These are phyloP conservation scores for Boletus reticulatus DNA, from an alignment of 768 basidiomycete genomes.

Conservation along the genomic window DNA sequence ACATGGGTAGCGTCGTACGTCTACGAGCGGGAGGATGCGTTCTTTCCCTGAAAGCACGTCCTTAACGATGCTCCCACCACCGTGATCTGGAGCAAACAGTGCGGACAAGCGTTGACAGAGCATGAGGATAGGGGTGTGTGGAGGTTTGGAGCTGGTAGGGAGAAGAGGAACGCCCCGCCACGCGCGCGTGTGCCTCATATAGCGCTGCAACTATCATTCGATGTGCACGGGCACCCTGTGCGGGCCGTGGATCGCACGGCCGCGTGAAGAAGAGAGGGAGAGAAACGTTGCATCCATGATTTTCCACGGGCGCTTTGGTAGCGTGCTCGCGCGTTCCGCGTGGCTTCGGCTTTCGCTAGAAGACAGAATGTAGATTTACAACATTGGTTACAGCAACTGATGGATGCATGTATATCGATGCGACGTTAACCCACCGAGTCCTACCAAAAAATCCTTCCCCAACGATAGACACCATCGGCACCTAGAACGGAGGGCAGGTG, in stretches of 20 bases:
- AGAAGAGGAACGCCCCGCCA: background rate
- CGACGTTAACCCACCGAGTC: no score
- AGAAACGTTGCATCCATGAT: slow-evolving; percentile 18
- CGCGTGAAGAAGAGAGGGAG: slow-evolving; percentile 7
- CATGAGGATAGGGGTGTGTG: slow-evolving; percentile 5
- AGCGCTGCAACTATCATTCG: slow-evolving; percentile 5
- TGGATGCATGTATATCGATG: no score
- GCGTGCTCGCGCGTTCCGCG: background rate
- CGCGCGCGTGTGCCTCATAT: slow-evolving; percentile 12
- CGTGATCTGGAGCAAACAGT: slow-evolving; percentile 11
- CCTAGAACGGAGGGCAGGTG: slow-evolving; percentile 13
- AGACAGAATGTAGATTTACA: background rate
- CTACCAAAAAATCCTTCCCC: background rate
- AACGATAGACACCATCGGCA: background rate
- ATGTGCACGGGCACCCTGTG: background rate
- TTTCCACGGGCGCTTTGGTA: slow-evolving; percentile 8
- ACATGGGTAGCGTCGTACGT: slow-evolving; percentile 47
- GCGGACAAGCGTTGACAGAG: slow-evolving; percentile 10
- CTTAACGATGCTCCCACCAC: slow-evolving; percentile 1
- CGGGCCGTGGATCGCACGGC: slow-evolving; percentile 1
- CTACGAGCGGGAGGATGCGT: slow-evolving; percentile 42
- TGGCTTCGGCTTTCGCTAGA: background rate
- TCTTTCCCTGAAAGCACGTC: slow-evolving; percentile 34
- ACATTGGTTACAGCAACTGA: background rate
- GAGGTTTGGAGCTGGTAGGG: background rate